phyloP scores from a whole-genome alignment of 345 rosid genomes.

The Eucalyptus sideroxylon region DNA sequence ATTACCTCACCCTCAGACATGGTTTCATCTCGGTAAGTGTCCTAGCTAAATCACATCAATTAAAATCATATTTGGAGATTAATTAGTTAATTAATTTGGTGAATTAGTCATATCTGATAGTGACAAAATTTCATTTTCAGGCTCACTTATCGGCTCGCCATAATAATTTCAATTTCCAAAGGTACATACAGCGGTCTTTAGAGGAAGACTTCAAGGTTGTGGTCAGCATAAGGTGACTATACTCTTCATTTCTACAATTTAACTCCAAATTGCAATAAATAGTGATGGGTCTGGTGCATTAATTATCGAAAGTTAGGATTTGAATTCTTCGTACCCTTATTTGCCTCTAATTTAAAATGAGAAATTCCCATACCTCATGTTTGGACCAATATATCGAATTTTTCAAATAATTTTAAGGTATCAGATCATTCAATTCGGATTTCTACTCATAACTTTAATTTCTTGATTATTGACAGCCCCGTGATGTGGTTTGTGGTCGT shows the following conservation, averaged over 20 bases:
- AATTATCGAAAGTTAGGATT: not conserved
- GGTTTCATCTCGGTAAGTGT: conserved; percentile 46
- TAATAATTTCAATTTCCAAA: conserved; percentile 52
- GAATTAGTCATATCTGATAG: not conserved
- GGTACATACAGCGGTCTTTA: conserved; percentile 60
- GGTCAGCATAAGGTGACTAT: conserved; percentile 52
- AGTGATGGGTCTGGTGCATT: not conserved
- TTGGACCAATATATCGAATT: not conserved
- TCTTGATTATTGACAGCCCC: conserved; percentile 22
- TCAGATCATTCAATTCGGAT: not conserved
- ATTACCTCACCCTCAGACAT: conserved; percentile 69
- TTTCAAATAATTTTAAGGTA: not conserved
- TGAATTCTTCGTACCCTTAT: not conserved
- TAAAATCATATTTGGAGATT: not conserved
- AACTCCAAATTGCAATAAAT: not conserved
- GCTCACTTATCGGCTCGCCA: conserved; percentile 31
- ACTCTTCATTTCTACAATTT: not conserved
- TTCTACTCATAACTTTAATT: not conserved
- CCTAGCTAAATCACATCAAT: not conserved
- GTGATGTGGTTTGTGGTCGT: conserved; percentile 62
- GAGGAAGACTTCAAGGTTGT: conserved; percentile 73
- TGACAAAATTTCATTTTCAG: conserved; percentile 6
- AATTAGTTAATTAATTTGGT: not conserved
- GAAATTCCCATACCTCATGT: not conserved
- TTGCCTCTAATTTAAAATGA: not conserved